Evolutionary conservation across 345 rosid genomes (phyloP).

Genomic region (Brassica nigra): DNA sequence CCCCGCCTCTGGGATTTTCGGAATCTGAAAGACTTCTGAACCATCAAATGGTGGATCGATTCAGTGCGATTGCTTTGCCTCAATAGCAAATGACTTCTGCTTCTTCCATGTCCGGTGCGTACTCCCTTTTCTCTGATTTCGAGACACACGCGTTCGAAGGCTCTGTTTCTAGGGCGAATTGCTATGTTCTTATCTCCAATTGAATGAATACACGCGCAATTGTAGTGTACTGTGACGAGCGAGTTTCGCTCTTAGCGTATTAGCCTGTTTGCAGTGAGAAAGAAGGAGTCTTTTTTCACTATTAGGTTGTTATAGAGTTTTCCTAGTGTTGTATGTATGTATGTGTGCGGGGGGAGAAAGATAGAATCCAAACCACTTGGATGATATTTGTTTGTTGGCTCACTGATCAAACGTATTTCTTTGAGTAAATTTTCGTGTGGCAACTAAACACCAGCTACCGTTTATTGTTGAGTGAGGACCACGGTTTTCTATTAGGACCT

Average conservation of each 20-base stretch:
- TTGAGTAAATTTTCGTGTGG: no score
- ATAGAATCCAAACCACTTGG: no score
- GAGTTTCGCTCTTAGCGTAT: not conserved
- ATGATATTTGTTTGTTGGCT: no score
- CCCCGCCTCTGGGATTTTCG: conserved; percentile 24
- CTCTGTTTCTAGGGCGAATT: not conserved
- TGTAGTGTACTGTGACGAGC: no score
- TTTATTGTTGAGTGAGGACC: no score
- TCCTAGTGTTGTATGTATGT: not conserved
- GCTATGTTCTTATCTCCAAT: not conserved
- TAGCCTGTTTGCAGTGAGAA: not conserved
- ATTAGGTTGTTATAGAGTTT: not conserved
- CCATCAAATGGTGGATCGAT: conserved; percentile 47
- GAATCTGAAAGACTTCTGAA: conserved; percentile 34
- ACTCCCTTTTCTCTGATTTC: not conserved
- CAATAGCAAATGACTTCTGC: conserved; percentile 79
- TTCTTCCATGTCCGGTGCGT: conserved; percentile 77
- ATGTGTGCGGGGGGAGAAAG: no score
- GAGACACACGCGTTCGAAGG: no score
- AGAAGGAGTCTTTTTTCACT: not conserved
- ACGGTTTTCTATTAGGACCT: no score
- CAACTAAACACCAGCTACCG: no score
- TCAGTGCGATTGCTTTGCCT: conserved; percentile 52
- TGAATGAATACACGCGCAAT: not conserved
- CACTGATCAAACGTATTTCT: no score